Conservation (phyloP, 225 moss, liverwort and hornwort genomes). For the Takakia lepidozioides region DNA sequence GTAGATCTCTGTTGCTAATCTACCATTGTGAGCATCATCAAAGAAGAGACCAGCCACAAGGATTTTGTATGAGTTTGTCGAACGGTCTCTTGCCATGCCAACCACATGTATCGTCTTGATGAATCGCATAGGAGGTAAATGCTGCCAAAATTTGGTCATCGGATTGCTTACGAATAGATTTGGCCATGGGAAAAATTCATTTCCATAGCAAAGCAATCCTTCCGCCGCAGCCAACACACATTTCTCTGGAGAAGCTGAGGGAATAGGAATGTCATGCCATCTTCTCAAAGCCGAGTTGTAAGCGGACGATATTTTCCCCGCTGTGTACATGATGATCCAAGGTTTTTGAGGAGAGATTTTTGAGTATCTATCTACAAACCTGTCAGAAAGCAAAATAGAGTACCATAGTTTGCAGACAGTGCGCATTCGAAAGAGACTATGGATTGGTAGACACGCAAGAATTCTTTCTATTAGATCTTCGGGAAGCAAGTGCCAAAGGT, state of each 20-base stretch:
- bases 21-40: constrained; percentile 59
- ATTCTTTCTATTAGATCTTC: constrained; percentile 69
- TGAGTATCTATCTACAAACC: constrained; percentile 38
- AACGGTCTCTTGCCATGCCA: constrained; percentile 66
- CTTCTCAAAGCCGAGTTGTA: constrained; percentile 51
- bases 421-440: constrained; percentile 59
- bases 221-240: constrained; percentile 65
- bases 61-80: constrained; percentile 54
- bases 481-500: constrained; percentile 47
- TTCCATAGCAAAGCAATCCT: constrained; percentile 67
- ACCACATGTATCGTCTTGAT: constrained; percentile 78
- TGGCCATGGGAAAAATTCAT: constrained; percentile 79
- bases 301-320: constrained; percentile 50
- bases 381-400: constrained; percentile 31
- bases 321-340: constrained; percentile 73
- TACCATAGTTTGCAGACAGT: constrained; percentile 67
- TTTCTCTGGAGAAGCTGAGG: constrained; percentile 53
- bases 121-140: constrained; percentile 68
- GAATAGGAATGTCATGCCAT: constrained; percentile 75
- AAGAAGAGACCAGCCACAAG: constrained; percentile 69
- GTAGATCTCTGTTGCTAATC: constrained; percentile 63
- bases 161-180: constrained; percentile 74
- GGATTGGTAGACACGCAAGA: constrained; percentile 59
- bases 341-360: constrained; percentile 56
- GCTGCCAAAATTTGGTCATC: constrained; percentile 71